A percentile compares a stretch with the other conserved stretches of the same genome.
Evolutionary conservation across 108 stramenopile species (phyloP).

Genomic region (Cyclotella baltica): DNA sequence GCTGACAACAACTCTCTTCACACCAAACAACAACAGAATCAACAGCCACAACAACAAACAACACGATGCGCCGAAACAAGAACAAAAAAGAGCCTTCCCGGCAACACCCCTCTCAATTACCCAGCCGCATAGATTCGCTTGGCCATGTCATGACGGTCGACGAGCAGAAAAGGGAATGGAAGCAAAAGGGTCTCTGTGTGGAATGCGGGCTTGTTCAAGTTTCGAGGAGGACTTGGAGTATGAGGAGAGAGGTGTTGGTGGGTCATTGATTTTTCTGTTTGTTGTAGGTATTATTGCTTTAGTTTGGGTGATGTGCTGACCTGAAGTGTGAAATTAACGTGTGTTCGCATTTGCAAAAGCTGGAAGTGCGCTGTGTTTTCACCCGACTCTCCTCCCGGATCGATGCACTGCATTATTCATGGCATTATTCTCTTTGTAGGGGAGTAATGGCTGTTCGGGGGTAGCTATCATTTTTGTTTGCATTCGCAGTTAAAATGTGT

Average conservation of each 20-base stretch:
- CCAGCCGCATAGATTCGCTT: neutral
- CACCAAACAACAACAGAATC: neutral
- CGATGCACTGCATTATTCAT: too few relatives aligned
- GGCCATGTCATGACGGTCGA: conserved; percentile 15
- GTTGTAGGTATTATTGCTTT: neutral
- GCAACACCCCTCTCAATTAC: conserved; percentile 7
- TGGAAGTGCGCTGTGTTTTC: too few relatives aligned
- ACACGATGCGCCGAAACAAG: neutral
- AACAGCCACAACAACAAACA: neutral
- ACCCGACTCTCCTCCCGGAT: too few relatives aligned
- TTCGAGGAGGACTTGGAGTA: neutral
- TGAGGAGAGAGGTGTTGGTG: conserved; percentile 15
- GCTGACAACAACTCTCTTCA: too few relatives aligned
- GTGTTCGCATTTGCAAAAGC: too few relatives aligned
- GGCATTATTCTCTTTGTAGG: too few relatives aligned
- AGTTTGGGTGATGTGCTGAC: too few relatives aligned
- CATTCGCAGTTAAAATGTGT: too few relatives aligned
- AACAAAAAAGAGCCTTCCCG: conserved; percentile 2
- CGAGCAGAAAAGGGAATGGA: conserved; percentile 5
- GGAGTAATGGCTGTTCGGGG: too few relatives aligned
- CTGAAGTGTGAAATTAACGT: neutral
- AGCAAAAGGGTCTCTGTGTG: conserved; percentile 12
- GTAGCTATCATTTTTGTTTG: too few relatives aligned
- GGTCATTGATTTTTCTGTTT: neutral
- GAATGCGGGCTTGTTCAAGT: conserved; percentile 24